These are phyloP conservation scores for Esteya vermicola DNA, from an alignment of 2,329 filamentous ascomycete species.

Conservation along the genomic window DNA sequence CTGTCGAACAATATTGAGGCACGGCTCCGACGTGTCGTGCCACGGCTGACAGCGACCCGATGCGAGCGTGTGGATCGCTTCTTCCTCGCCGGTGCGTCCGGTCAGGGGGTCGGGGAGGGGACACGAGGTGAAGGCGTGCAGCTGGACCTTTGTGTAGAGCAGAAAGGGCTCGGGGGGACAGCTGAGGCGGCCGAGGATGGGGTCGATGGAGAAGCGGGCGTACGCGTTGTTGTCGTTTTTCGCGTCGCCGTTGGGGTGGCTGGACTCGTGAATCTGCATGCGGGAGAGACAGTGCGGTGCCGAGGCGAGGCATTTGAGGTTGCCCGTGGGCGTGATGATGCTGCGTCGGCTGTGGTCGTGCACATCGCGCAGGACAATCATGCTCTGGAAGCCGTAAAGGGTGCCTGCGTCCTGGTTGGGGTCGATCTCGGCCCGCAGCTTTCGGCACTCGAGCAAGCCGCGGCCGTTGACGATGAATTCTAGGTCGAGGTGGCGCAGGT, in stretches of 20 bases:
- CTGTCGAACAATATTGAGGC: conserved; percentile 6
- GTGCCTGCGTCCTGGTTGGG: conserved; percentile 43
- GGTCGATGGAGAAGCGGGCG: conserved; percentile 36
- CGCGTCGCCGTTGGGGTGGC: no score
- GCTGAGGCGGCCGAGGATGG: conserved; percentile 37
- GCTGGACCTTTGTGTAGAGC: conserved; percentile 39
- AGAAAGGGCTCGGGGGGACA: conserved; percentile 41
- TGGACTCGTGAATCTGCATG: no score
- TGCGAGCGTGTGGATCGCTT: conserved; percentile 34
- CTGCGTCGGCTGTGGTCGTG: conserved; percentile 24
- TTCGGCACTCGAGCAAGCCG: conserved; percentile 27
- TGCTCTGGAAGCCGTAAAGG: conserved; percentile 43
- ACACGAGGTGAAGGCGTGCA: conserved; percentile 48
- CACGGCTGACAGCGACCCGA: conserved; percentile 38
- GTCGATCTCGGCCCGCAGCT: conserved; percentile 39
- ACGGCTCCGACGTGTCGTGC: conserved; percentile 10
- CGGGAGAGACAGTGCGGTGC: no score
- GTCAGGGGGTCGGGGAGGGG: conserved; percentile 43
- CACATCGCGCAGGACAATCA: conserved; percentile 37
- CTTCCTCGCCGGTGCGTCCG: conserved; percentile 43
- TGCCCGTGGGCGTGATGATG: conserved; percentile 38
- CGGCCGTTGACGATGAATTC: conserved; percentile 33
- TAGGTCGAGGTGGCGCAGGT: conserved; percentile 38
- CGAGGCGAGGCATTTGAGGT: conserved; percentile 10
- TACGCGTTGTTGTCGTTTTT: conserved; percentile 29